These are phyloP conservation scores for Rhizopogon salebrosus DNA, from an alignment of 768 basidiomycete genomes.

Conservation along the genomic window DNA sequence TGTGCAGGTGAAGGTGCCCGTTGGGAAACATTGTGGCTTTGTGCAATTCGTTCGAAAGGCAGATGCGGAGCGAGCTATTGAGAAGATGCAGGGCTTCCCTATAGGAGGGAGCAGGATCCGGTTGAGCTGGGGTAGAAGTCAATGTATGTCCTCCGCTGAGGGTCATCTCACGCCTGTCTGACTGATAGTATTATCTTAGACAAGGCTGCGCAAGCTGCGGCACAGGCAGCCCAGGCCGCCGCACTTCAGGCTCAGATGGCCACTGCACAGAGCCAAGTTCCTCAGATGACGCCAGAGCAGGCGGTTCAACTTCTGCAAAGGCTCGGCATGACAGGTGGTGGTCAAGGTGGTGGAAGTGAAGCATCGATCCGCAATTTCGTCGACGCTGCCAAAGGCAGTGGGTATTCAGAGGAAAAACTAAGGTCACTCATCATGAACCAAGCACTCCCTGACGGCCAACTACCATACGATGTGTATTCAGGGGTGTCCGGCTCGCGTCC, in stretches of 20 bases:
- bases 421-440: constrained; percentile 17
- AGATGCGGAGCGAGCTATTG: constrained; percentile 89
- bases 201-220: constrained; percentile 88
- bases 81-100: constrained; percentile 96
- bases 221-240: constrained; percentile 74
- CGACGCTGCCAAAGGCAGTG: constrained; percentile 13
- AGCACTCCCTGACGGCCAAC: constrained; percentile 12
- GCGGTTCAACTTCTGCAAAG: constrained; percentile 58
- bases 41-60: constrained; percentile 91
- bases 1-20: constrained; percentile 87
- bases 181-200: constrained; percentile 37
- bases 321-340: constrained; percentile 38
- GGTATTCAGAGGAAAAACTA: constrained; percentile 19
- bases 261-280: constrained; percentile 9
- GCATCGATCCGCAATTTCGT: constrained; percentile 4
- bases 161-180: not conserved
- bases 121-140: constrained; percentile 89
- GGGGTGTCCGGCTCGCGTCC: constrained; percentile 12
- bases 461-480: constrained; percentile 17
- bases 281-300: constrained; percentile 52
- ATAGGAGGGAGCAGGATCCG: constrained; percentile 89
- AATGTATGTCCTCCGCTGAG: constrained; percentile 46
- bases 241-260: constrained; percentile 43
- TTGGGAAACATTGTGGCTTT: constrained; percentile 93
- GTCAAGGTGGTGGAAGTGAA: constrained; percentile 12